Evolutionary conservation across 208 protist species (phyloP).

Genomic region (Leptomonas seymouri): DNA sequence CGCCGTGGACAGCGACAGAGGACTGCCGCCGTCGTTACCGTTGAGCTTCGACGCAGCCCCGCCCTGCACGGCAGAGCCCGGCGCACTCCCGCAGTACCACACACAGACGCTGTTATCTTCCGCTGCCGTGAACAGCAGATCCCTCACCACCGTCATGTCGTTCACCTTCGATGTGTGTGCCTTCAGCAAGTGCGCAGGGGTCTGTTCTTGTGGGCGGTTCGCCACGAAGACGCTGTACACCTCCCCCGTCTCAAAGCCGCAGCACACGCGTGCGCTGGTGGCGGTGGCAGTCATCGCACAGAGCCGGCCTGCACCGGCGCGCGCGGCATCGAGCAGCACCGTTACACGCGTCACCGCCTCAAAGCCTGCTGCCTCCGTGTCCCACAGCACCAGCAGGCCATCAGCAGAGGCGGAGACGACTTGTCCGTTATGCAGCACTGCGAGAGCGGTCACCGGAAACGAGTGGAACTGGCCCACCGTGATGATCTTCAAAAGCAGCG

Average conservation of each 20-base stretch:
- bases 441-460: conserved; percentile 45
- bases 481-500: conserved; percentile 61
- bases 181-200: conserved; percentile 33
- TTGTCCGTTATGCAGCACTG: conserved; percentile 15
- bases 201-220: conserved; percentile 47
- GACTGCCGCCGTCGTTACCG: not conserved
- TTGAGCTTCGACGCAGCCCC: not conserved
- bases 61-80: not conserved
- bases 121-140: conserved; percentile 77
- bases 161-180: conserved; percentile 65
- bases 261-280: conserved; percentile 45
- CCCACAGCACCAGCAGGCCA: conserved; percentile 82
- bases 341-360: conserved; percentile 70
- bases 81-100: conserved; percentile 47
- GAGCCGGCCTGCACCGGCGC: conserved; percentile 14
- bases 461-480: conserved; percentile 69
- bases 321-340: conserved; percentile 21
- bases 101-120: conserved; percentile 75
- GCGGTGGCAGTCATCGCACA: conserved; percentile 22
- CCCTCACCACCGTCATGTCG: conserved; percentile 57
- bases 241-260: conserved; percentile 60
- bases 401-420: conserved; percentile 77
- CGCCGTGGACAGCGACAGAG: not conserved
- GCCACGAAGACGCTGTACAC: conserved; percentile 54
- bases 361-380: conserved; percentile 66